These are phyloP conservation scores for Mrakia hoshinonis DNA, from an alignment of 768 basidiomycete species.

Conservation along the genomic window DNA sequence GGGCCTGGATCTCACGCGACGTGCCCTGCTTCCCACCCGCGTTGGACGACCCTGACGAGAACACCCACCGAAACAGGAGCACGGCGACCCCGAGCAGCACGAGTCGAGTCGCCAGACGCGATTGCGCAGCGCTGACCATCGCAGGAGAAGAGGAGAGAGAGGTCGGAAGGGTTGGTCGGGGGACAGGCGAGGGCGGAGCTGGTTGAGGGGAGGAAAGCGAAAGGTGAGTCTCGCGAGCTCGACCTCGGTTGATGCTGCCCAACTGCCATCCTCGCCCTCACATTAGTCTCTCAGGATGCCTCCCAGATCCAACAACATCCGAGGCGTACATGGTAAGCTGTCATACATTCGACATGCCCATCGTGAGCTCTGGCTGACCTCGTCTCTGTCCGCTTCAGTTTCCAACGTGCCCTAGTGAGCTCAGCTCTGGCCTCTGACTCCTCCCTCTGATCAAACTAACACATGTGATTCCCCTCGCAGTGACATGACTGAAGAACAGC, in stretches of 20 bases:
- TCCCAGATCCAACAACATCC: no score
- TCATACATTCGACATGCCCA: not conserved
- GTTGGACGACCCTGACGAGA: slow-evolving; percentile 34
- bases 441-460: not conserved
- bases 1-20: slow-evolving; percentile 48
- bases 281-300: no score
- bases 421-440: not conserved
- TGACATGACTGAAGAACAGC: slow-evolving; percentile 42
- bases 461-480: slow-evolving; percentile 23
- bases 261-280: no score
- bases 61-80: slow-evolving; percentile 37
- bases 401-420: slow-evolving; percentile 37
- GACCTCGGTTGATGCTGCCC: no score
- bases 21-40: slow-evolving; percentile 1
- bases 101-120: not conserved
- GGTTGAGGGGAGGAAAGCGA: no score
- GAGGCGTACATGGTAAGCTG: no score
- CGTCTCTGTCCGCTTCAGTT: slow-evolving; percentile 21
- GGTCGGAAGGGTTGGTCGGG: not conserved
- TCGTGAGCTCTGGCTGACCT: not conserved
- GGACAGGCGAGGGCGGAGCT: no score
- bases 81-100: slow-evolving; percentile 4
- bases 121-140: slow-evolving; percentile 8
- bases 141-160: not conserved
- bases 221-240: no score